Evolutionary conservation across 257 asterid species (phyloP), one percentile per base, ranked within the genome.

Genomic region (Solanum dulcamara): DNA sequence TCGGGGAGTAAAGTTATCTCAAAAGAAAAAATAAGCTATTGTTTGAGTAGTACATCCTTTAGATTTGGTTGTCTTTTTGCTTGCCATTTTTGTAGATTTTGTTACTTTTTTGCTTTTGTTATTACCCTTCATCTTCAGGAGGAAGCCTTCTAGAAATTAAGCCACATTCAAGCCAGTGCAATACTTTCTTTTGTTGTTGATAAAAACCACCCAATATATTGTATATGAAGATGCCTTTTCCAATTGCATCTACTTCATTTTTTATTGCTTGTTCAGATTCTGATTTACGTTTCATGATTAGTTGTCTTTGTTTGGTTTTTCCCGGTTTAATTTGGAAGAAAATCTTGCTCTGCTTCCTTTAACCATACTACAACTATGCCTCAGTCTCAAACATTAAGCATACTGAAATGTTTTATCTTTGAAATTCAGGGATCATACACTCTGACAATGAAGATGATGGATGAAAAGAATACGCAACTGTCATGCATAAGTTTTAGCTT

Each of bases 401-500:
- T 55, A 40, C 57, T 20, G 24, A 60, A 48, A 1, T 24, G 38
- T 51, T 60, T 37, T 75, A 30, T 77, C 46, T 84, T 62, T 30
- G 2, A 80, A 60, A 15, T 89, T 86, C 96, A 96, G 98, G 99
- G 99, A 40, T 86, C 91, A 0, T 95, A 93, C 90, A 68, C 88
- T 2, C 91, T 96, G 82, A 72, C 84, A 86, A 90, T 95, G 97
- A 89, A 86, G 40, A 88, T 95, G 94, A 32, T 20, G 89, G 97
- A 93, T 57, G 93, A 46, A 30, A 79, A 89, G 60, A 86, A 91
- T 42, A 37, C 89, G 64, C 86, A 90, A 83, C 84, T 96, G 86
- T 88, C 98, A 4, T 96, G 99, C 97, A 91, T 96, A 66, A 87
- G 81, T 84, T 93, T 94, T 50, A 91, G 87, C 88, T 95, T 95